These are phyloP conservation scores for Talaromyces amestolkiae DNA, from an alignment of 2,329 filamentous ascomycete species.

Conservation along the genomic window DNA sequence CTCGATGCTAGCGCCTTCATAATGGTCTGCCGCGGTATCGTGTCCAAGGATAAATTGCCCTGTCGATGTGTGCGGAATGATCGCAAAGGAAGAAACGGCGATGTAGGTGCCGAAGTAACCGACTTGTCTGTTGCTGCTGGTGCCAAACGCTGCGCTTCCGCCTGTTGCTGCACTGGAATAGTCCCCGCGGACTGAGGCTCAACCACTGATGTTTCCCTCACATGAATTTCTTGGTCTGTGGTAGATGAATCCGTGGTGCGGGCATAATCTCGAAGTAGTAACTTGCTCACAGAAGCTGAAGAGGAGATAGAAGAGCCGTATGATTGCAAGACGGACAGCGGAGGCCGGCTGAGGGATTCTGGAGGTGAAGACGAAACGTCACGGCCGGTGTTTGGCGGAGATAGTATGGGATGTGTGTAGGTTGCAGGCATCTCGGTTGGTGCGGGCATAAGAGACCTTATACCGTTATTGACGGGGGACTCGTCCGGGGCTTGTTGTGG, in stretches of 20 bases:
- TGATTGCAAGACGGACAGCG: conserved; percentile 7
- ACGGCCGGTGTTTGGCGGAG: conserved; percentile 15
- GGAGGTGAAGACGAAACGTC: conserved; percentile 12
- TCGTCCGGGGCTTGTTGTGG: conserved; percentile 12
- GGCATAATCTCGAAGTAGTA: conserved; percentile 45
- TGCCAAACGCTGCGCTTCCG: conserved; percentile 22
- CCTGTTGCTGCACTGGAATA: conserved; percentile 19
- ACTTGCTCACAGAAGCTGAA: conserved; percentile 29
- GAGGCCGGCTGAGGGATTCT: conserved; percentile 6
- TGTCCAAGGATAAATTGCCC: conserved; percentile 60
- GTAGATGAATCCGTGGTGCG: conserved; percentile 44
- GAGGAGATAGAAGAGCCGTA: conserved; percentile 14
- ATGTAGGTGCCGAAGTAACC: conserved; percentile 24
- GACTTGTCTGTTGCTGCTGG: conserved; percentile 25
- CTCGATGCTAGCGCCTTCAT: conserved; percentile 75
- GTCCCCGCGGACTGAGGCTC: conserved; percentile 23
- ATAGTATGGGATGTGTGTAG: conserved; percentile 17
- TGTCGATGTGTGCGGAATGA: conserved; percentile 46
- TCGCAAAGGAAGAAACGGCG: conserved; percentile 36
- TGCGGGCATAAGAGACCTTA: conserved; percentile 7
- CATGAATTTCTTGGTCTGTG: conserved; percentile 35
- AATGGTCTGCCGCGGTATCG: conserved; percentile 73
- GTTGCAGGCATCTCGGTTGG: conserved; percentile 11
- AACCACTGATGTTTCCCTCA: conserved; percentile 21
- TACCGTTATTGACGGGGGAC: conserved; percentile 8